phyloP scores from a whole-genome alignment of 1,139 yeast genomes.

The Pneumocystis carinii region DNA sequence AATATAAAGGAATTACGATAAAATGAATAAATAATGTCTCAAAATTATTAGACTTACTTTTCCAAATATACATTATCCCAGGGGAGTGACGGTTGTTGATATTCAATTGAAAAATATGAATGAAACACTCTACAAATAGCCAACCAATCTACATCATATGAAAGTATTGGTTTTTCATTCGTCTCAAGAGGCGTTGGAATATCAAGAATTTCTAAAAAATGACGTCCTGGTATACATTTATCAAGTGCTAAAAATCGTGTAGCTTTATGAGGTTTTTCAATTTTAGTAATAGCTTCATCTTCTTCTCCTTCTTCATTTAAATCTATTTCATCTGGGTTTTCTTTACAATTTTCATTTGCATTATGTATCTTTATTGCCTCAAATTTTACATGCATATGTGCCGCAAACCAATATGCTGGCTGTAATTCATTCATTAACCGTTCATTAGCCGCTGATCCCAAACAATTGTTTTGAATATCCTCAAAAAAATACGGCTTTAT shows the following conservation, averaged over 20 bases:
- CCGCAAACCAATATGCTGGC: slow-evolving; percentile 74
- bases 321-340: slow-evolving; percentile 23
- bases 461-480: slow-evolving; percentile 43
- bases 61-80: slow-evolving; percentile 3
- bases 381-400: slow-evolving; percentile 72
- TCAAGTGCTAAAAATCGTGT: slow-evolving; percentile 70
- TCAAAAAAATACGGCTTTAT: slow-evolving; percentile 50
- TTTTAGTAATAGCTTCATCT: slow-evolving; percentile 5
- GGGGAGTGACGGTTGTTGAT: slow-evolving; percentile 10
- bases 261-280: slow-evolving; percentile 10
- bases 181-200: slow-evolving; percentile 20
- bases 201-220: slow-evolving; percentile 34
- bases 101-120: slow-evolving; percentile 15
- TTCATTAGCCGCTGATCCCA: slow-evolving; percentile 69
- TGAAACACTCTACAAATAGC: slow-evolving; percentile 23
- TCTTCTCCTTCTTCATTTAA: slow-evolving; percentile 16
- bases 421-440: slow-evolving; percentile 37
- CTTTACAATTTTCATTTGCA: slow-evolving; percentile 2
- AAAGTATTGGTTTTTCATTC: slow-evolving; percentile 11
- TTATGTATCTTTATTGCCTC: slow-evolving; percentile 38
- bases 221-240: slow-evolving; percentile 55
- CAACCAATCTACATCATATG: slow-evolving; percentile 28
- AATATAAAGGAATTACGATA: neutral
- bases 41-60: neutral
- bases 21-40: neutral